Evolutionary conservation across 2,329 filamentous ascomycete species (phyloP), one percentile per base, ranked within the genome.

Genomic region (Lasiodiplodia gonubiensis): DNA sequence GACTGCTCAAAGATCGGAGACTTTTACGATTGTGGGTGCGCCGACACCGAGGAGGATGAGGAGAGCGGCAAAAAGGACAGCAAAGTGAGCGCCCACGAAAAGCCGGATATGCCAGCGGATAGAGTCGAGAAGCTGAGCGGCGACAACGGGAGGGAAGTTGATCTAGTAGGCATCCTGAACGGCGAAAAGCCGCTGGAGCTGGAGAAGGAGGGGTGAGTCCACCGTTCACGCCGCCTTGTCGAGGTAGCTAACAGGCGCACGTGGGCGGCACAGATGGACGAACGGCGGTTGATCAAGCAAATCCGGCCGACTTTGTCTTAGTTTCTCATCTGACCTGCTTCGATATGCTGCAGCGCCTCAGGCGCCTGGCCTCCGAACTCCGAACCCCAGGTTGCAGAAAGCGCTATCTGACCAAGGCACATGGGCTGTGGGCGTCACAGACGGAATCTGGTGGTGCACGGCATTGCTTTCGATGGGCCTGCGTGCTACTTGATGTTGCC

Each of bases 11-110:
- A 89, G 46, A 87, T 90, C 67, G 88, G 87, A 2, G 87, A 89
- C 68, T 89, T 88, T 70, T 90, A 90, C 74, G 87, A 90, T 73
- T 90, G 88, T 72, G 88, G 88, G 37, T 90, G 88, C 74, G 85
- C 82, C 27, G 86, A 87, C 33, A 86, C 88, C 64, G 83, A 71
- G 33, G 70, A 69, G 63, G 68, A 70, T 33, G 66, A 67, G 57
- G 59, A 60, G 27, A 64, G 49, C 60, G 69, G 49, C 30, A 64
- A 53, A 27, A 67, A 68, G 52, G 67, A 67, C 54, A 67, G 51
- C 42, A 68, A 52, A 48, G 55, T 65, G 66, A 60, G 63, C 49
- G 46, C 52, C 27, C 55, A 57, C 35, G 70, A 64, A 11, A 75
- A 75, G 69, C 70, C 71, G 25, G 72, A 73, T 51, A 77, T 75